These are phyloP conservation scores for Torulaspora indica DNA, from an alignment of 805 yeast genomes.

Conservation along the genomic window DNA sequence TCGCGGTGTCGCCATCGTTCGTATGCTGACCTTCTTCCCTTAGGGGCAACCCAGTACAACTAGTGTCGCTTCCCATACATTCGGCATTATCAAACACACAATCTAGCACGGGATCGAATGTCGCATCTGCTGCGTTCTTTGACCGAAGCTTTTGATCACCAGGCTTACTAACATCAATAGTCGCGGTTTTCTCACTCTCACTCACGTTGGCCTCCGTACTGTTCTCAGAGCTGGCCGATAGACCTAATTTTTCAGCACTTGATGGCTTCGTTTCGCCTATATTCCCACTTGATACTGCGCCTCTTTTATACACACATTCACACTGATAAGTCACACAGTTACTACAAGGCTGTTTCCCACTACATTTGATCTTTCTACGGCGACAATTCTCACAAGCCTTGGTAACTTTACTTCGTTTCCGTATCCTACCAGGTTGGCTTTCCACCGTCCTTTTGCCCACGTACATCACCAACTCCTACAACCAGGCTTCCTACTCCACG, in stretches of 20 bases:
- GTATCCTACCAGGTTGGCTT: constrained; percentile 6
- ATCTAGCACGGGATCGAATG: constrained; percentile 8
- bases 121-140: constrained; percentile 3
- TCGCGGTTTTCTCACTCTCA: neutral
- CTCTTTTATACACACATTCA: constrained; percentile 23
- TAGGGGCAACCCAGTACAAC: neutral
- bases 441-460: constrained; percentile 1
- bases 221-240: neutral
- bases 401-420: constrained; percentile 22
- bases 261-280: neutral
- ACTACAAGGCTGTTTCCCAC: constrained; percentile 33
- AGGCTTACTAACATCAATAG: no score
- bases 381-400: constrained; percentile 35
- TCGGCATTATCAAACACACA: constrained; percentile 1
- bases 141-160: neutral
- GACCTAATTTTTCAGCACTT: neutral
- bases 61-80: neutral
- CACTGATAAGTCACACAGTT: constrained; percentile 33
- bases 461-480: neutral
- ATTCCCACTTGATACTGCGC: neutral
- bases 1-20: neutral
- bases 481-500: neutral
- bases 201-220: neutral
- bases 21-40: neutral
- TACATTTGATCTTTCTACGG: constrained; percentile 34